Percentiles rank a stretch among this genome's conserved stretches.
phyloP scores from a whole-genome alignment of 2,329 filamentous ascomycete species.

The Apiospora pterosperma region DNA sequence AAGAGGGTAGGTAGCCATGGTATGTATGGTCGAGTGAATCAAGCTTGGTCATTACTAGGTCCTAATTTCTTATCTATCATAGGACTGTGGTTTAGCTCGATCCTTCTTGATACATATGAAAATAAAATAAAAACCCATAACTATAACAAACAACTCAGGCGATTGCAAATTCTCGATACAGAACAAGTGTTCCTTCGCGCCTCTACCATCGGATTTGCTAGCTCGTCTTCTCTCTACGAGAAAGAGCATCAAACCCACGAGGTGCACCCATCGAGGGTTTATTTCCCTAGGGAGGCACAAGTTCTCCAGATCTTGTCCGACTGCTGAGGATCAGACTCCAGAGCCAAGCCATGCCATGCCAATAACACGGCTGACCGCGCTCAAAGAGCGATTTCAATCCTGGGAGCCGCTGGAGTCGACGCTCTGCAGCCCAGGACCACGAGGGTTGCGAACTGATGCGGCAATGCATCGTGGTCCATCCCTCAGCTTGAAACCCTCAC shows the following conservation, averaged over 20 bases:
- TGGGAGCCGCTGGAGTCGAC: background rate
- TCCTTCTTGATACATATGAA: background rate
- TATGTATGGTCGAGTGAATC: no score
- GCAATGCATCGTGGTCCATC: background rate
- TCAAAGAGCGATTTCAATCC: background rate
- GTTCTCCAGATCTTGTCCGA: no score
- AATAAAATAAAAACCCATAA: no score
- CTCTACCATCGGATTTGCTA: no score
- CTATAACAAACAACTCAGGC: no score
- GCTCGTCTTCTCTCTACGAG: no score
- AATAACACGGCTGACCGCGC: background rate
- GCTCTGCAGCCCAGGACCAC: background rate
- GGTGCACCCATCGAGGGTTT: no score
- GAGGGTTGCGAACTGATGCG: background rate
- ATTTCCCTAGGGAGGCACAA: no score
- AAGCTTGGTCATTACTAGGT: no score
- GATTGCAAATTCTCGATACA: background rate
- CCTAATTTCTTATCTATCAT: no score
- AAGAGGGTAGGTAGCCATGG: no score
- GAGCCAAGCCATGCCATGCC: background rate
- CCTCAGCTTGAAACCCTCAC: background rate
- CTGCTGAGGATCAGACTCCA: background rate
- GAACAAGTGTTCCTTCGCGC: background rate
- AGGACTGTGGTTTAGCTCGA: background rate
- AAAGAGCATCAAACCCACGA: no score